phyloP scores from a whole-genome alignment of 2,329 filamentous ascomycete species.

The Monosporascus sp. region DNA sequence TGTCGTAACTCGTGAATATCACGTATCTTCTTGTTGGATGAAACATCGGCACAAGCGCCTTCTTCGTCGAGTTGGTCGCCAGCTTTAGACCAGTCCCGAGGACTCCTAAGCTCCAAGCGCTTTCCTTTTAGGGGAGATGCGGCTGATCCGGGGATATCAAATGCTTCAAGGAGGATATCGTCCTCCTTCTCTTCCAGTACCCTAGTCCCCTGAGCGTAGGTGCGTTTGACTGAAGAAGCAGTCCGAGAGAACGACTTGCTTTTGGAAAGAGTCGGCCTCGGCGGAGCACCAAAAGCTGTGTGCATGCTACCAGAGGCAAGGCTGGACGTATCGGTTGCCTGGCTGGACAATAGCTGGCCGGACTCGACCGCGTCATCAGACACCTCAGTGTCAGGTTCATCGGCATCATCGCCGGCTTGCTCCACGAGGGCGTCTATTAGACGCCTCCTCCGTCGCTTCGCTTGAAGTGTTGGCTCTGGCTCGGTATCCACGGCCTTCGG shows the following conservation, averaged over 20 bases:
- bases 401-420: slow-evolving; percentile 18
- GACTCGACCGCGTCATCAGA: slow-evolving; percentile 10
- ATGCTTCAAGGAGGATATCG: slow-evolving; percentile 23
- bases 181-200: slow-evolving; percentile 28
- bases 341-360: slow-evolving; percentile 13
- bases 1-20: slow-evolving; percentile 62
- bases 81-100: slow-evolving; percentile 16
- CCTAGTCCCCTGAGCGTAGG: slow-evolving; percentile 26
- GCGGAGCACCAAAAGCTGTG: slow-evolving; percentile 18
- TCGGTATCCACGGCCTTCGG: slow-evolving; percentile 7
- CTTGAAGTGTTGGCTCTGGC: slow-evolving; percentile 2
- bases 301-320: slow-evolving; percentile 15
- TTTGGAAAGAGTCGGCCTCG: slow-evolving; percentile 11
- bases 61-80: slow-evolving; percentile 31
- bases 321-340: slow-evolving; percentile 14
- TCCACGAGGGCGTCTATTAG: slow-evolving; percentile 25
- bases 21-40: slow-evolving; percentile 46
- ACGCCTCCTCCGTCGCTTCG: slow-evolving; percentile 21
- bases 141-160: slow-evolving; percentile 20
- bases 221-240: slow-evolving; percentile 26
- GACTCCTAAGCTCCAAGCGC: slow-evolving; percentile 23
- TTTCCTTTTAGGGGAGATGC: slow-evolving; percentile 21
- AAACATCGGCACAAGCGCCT: slow-evolving; percentile 36
- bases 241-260: slow-evolving; percentile 24
- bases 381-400: slow-evolving; percentile 10